These are phyloP conservation scores for Leishmania tropica DNA, from an alignment of 208 protist species.

Conservation along the genomic window DNA sequence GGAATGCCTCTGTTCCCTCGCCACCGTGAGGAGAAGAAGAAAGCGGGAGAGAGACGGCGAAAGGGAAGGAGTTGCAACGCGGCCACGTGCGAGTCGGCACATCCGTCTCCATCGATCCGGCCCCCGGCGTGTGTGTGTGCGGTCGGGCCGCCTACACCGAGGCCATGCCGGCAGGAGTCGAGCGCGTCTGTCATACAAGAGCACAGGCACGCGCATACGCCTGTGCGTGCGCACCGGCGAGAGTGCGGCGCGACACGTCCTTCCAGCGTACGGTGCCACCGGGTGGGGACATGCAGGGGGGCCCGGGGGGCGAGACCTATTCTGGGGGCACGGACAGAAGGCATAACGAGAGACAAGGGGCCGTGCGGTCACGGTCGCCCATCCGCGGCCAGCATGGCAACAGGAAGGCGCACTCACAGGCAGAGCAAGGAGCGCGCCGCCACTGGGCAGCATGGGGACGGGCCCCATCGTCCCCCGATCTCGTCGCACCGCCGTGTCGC, in stretches of 20 bases:
- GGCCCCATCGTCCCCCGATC: not conserved
- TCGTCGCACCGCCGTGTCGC: too few species aligned
- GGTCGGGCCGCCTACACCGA: not conserved
- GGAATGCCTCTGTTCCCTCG: not conserved
- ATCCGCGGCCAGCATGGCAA: not conserved
- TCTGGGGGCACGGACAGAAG: not conserved
- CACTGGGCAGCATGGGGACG: not conserved
- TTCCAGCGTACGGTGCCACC: too few species aligned
- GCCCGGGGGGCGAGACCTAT: too few species aligned
- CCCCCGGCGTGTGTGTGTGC: too few species aligned
- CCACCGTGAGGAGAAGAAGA: not conserved
- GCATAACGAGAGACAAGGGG: not conserved
- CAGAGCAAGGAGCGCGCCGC: not conserved
- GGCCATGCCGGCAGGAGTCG: not conserved
- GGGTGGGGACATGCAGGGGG: too few species aligned
- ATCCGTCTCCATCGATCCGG: not conserved
- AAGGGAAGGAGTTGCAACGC: not conserved
- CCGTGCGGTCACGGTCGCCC: too few species aligned
- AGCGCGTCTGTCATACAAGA: not conserved
- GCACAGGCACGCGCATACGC: too few species aligned
- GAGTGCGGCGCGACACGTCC: too few species aligned
- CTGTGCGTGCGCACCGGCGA: too few species aligned
- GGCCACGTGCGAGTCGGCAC: not conserved
- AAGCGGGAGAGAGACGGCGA: not conserved
- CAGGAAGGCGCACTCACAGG: not conserved